A percentile compares a stretch with the other conserved stretches of the same genome.
Conservation (phyloP, 192 early-diverging fungal genomes). For the Linnemannia zychae region DNA sequence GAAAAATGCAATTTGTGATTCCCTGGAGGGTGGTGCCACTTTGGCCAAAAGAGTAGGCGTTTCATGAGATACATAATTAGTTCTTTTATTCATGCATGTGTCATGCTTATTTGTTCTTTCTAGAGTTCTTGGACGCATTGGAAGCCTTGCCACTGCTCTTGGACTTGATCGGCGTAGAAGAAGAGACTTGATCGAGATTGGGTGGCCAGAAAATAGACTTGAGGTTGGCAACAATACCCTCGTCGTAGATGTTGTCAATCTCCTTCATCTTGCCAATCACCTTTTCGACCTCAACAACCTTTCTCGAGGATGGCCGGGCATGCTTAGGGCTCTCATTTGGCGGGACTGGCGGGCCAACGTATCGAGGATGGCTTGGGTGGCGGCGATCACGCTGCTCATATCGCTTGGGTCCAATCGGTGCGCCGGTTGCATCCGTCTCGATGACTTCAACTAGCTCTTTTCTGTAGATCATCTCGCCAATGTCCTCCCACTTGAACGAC, state of each 20-base stretch:
- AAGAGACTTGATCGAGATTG: not conserved
- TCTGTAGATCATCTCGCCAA: constrained; percentile 63
- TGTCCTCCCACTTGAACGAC: constrained; percentile 67
- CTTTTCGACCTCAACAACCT: constrained; percentile 8
- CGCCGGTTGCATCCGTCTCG: constrained; percentile 2
- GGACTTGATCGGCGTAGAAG: not conserved
- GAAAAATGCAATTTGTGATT: not conserved
- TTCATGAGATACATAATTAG: not conserved
- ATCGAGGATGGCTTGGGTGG: constrained; percentile 44
- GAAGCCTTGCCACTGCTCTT: not conserved
- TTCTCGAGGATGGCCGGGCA: not conserved
- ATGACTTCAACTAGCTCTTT: constrained; percentile 57
- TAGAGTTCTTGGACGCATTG: not conserved
- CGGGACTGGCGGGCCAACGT: constrained; percentile 8
- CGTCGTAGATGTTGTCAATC: constrained; percentile 47
- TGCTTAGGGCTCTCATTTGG: not conserved
- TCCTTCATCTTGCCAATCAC: constrained; percentile 34
- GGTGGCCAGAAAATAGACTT: constrained; percentile 36
- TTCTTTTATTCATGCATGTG: not conserved
- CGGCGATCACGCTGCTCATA: constrained; percentile 48
- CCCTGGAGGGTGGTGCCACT: not conserved
- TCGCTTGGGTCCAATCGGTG: constrained; percentile 23
- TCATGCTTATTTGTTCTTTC: constrained; percentile 6
- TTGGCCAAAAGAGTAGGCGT: too few species aligned
- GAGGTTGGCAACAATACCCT: constrained; percentile 26